These are phyloP conservation scores for Scenedesmus sp. DNA, from an alignment of 163 green algal genomes.

Conservation along the genomic window DNA sequence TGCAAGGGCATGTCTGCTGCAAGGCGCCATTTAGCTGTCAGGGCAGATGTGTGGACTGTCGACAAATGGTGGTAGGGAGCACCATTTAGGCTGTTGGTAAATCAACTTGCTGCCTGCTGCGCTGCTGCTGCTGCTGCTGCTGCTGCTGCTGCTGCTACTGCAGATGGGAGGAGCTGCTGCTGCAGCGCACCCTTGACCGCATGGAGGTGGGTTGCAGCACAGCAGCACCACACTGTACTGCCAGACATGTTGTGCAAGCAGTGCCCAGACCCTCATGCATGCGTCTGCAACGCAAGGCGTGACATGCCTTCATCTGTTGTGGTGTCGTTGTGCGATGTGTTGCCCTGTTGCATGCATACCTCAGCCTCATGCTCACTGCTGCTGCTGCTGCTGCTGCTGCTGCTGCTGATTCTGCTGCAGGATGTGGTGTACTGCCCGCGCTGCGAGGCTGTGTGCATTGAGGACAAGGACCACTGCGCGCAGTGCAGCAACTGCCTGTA, in stretches of 20 bases:
- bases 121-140: too few species aligned
- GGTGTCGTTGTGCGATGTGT: not conserved
- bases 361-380: too few species aligned
- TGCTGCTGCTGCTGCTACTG: constrained; percentile 6
- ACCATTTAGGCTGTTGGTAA: not conserved
- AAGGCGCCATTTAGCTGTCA: too few species aligned
- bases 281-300: too few species aligned
- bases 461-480: constrained; percentile 72
- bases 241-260: not conserved
- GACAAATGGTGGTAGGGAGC: too few species aligned
- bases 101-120: not conserved
- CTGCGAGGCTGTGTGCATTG: constrained; percentile 64
- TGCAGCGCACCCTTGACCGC: constrained; percentile 74
- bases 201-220: constrained; percentile 61
- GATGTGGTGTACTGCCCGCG: constrained; percentile 84
- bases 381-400: constrained; percentile 64
- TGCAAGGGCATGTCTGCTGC: too few species aligned
- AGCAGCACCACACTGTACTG: not conserved
- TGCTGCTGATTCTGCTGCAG: constrained; percentile 74
- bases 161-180: constrained; percentile 50
- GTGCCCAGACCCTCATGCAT: too few species aligned
- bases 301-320: too few species aligned
- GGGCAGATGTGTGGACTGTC: too few species aligned
- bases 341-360: not conserved
- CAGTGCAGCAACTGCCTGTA: constrained; percentile 83